A percentile compares a stretch with the other conserved stretches of the same genome.
Evolutionary conservation across 2,329 filamentous ascomycete species (phyloP).

Genomic region (Cryphonectria japonica): DNA sequence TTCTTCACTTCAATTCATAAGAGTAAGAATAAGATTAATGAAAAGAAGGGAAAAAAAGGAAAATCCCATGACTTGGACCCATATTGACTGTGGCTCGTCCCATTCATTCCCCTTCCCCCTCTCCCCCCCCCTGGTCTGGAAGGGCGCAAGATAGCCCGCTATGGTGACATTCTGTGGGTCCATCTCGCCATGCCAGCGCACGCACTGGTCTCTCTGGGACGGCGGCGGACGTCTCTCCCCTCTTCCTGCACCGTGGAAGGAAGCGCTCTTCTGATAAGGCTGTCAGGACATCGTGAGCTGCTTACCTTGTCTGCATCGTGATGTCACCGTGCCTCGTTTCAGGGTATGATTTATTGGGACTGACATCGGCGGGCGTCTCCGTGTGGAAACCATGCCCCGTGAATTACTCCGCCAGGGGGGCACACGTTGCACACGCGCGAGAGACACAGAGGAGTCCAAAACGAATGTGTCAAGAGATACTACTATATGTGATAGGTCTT

Average conservation of each 20-base stretch:
- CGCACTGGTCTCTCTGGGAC: not conserved
- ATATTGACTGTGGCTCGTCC: not conserved
- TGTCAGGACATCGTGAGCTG: conserved; percentile 1
- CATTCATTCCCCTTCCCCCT: too few relatives aligned
- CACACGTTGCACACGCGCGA: not conserved
- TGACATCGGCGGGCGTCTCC: not conserved
- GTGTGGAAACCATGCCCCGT: not conserved
- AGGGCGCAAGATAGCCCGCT: not conserved
- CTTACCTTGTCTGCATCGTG: conserved; percentile 1
- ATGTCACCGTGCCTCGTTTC: conserved; percentile 5
- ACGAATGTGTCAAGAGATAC: not conserved
- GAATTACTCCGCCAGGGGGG: not conserved
- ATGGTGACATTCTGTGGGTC: conserved; percentile 23
- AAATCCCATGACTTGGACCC: not conserved
- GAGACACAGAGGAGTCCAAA: not conserved
- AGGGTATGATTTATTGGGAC: not conserved
- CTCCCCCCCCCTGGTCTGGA: not conserved
- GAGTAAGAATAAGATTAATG: too few relatives aligned
- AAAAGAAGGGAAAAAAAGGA: not conserved
- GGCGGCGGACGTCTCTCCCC: not conserved
- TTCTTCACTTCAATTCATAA: too few relatives aligned
- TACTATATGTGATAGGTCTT: not conserved
- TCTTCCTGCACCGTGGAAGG: too few relatives aligned
- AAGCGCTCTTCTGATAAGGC: not conserved
- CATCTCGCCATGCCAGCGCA: conserved; percentile 12